Evolutionary conservation across 352 stramenopile species (phyloP), one percentile per base, ranked within the genome.

Genomic region (Phytophthora brassicae): DNA sequence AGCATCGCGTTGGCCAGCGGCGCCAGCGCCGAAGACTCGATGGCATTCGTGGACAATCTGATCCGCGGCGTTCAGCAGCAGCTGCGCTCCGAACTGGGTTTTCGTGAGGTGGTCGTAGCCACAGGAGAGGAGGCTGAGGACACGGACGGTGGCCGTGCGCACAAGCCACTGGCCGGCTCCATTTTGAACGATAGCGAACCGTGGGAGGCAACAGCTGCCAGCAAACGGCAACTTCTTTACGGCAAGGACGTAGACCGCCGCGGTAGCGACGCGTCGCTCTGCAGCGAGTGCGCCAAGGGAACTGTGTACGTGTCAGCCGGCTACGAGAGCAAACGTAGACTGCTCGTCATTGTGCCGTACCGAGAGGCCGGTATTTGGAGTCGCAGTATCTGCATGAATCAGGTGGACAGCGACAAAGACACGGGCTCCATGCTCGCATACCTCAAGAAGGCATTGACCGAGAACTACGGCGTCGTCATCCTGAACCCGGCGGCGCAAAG

Each of bases 331-430:
- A 90, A 89, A 66, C 57, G 77, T 41, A 66, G 86, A 0, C 42
- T 95, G 47, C 72, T 95, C 4, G 82, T 95, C 7, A 95, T 95
- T 55, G 81, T 95, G 29, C 84, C 86, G 16, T 93, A 95, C 52
- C 75, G 84, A 36, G 84, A 95, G 51, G 84, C 86, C 35, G 84
- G 86, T n/a, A 89, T 95, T 47, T 95, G 86, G 86, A 89, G 76
- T 41, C 71, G 86, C 24, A 92, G 82, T 35, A 95, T 95, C 64
- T 90, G 78, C 68, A 89, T 93, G 76, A 77, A 86, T 55, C 77
- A 89, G 45, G 71, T 74, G 22, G 70, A 76, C 44, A 71, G 71
- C 41, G 70, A 62, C 45, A 79, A 87, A 47, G 77, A 85, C 33
- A 88, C 70, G 41, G 86, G 86, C 36, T 89, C 80, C 1, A 95